A percentile compares a stretch with the other conserved stretches of the same genome.
Evolutionary conservation across 148 eudicot genomes (phyloP).

Genomic region (Arbutus unedo): DNA sequence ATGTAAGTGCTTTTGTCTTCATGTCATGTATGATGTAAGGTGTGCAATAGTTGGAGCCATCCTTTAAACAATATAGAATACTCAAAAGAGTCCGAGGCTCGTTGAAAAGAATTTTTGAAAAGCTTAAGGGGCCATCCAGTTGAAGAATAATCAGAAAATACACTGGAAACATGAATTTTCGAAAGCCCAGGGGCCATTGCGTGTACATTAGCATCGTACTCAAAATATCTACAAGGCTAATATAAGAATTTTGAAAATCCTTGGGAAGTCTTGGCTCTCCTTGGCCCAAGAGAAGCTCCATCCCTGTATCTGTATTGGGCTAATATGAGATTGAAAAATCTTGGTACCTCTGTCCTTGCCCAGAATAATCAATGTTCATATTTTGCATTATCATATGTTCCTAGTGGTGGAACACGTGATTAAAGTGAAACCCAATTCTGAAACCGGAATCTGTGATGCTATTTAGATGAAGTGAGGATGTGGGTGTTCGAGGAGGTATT

Average conservation of each 20-base stretch:
- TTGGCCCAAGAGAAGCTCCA: too few species aligned
- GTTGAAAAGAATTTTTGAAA: background rate
- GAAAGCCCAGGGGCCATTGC: background rate
- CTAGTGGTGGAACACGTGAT: background rate
- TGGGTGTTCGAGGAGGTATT: constrained; percentile 91
- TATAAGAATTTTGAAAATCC: background rate
- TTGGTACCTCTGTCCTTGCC: background rate
- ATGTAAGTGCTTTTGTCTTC: background rate
- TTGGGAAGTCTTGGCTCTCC: background rate
- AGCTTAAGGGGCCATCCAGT: background rate
- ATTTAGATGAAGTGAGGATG: constrained; percentile 94
- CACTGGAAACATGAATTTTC: background rate
- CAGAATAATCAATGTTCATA: background rate
- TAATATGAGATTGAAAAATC: background rate
- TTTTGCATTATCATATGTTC: background rate
- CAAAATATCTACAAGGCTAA: background rate
- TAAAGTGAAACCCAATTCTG: background rate
- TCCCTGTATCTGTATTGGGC: background rate
- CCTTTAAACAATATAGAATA: background rate
- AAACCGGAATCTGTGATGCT: constrained; percentile 9
- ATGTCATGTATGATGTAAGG: background rate
- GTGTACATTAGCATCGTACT: background rate
- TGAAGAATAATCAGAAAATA: background rate
- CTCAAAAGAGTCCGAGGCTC: background rate
- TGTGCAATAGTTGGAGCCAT: background rate